Evolutionary conservation across 1,284 basidiomycete species (phyloP), one percentile per base, ranked within the genome.

Genomic region (Microbotryomycetes sp.): DNA sequence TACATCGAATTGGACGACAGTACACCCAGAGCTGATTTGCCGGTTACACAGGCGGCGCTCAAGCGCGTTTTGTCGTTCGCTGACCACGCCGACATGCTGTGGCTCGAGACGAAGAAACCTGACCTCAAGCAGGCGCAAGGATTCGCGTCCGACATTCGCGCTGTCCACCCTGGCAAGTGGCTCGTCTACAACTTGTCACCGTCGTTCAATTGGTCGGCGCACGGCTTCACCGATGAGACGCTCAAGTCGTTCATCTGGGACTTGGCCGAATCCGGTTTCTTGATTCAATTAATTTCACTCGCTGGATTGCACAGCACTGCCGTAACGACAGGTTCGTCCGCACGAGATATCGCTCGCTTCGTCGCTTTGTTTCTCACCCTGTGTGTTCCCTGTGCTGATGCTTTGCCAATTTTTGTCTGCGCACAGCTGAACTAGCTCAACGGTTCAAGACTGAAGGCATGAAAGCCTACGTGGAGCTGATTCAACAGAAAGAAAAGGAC

Each of bases 131-230:
- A 91, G 74, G 91, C 91, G 1, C 81, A 83, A 52, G 81, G 80
- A 52, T 91, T 94, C 74, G 86, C 91, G 1, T 79, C 85, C 53
- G 82, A 82, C 72, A 88, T 94, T 69, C 81, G 87, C 61, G 81
- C 82, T 66, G 81, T 81, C 73, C 82, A 81, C 74, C 88, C 89
- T 45, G 84, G 81, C 71, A 91, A 89, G 84, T 79, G 85, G 86
- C 83, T 96, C 70, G 91, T 93, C n/a, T 96, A 94, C 75, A 96
- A 94, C 75, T 78, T 94, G 63, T 91, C 88, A 71, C 91, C 91
- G 3, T 90, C 88, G 72, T 96, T 96, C 80, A 93, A 94, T 76
- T 96, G 91, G 91, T 80, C 82, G 28, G 82, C 81, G 13, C 86
- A 88, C 71, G 91, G 91, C 18, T 92, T 88, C 76, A 70, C 73